Conservation (phyloP, 306 rosid genomes). For the Fragaria iinumae region DNA sequence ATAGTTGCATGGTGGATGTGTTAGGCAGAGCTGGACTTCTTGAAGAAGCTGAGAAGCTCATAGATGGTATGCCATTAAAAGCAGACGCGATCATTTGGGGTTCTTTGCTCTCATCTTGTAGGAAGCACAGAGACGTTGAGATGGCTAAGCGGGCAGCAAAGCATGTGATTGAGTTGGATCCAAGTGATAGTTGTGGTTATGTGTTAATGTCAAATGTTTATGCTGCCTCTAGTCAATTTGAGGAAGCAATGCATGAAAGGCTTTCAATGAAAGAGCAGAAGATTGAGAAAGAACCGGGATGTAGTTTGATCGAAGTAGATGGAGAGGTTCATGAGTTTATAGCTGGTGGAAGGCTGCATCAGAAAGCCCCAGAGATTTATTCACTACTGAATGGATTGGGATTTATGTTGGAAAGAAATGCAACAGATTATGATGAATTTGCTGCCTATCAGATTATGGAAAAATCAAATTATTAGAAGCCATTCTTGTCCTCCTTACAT, state of each 20-base stretch:
- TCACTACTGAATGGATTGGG: constrained; percentile 43
- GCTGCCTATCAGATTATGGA: background rate
- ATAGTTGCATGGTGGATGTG: constrained; percentile 77
- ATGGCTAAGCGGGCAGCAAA: constrained; percentile 65
- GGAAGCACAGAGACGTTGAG: constrained; percentile 57
- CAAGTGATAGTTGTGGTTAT: constrained; percentile 59
- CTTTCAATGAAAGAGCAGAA: constrained; percentile 57
- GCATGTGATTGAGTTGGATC: constrained; percentile 54
- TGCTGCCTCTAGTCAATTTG: constrained; percentile 50
- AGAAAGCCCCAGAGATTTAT: constrained; percentile 59
- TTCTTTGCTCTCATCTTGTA: constrained; percentile 70
- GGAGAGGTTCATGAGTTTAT: constrained; percentile 81
- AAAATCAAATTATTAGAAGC: background rate
- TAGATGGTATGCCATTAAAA: constrained; percentile 49
- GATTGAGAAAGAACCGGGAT: constrained; percentile 77
- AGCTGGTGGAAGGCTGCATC: constrained; percentile 67
- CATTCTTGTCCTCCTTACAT: constrained; percentile 1
- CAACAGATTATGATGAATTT: constrained; percentile 3
- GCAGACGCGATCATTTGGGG: constrained; percentile 85
- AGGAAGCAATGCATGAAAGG: constrained; percentile 62
- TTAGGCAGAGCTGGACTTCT: constrained; percentile 64
- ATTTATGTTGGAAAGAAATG: constrained; percentile 14
- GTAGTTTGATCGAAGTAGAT: constrained; percentile 76
- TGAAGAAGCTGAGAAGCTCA: constrained; percentile 78
- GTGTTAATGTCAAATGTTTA: constrained; percentile 73